phyloP scores from a whole-genome alignment of 169 alveolate genomes.

The Miamiensis avidus region DNA sequence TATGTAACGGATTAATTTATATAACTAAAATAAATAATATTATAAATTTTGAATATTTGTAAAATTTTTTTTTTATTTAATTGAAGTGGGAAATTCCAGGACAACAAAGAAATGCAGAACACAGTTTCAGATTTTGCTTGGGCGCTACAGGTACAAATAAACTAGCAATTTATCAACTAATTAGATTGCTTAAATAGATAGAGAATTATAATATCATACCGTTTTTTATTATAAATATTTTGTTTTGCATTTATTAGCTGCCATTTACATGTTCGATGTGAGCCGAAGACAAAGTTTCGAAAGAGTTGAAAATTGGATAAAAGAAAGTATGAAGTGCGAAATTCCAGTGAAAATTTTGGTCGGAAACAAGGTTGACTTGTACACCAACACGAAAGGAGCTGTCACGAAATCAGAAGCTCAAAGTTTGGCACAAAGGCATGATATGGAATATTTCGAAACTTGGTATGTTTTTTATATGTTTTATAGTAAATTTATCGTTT shows the following conservation, averaged over 20 bases:
- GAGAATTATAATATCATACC: too few species aligned
- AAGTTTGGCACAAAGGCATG: slow-evolving; percentile 82
- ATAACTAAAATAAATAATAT: slow-evolving; percentile 39
- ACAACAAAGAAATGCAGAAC: slow-evolving; percentile 79
- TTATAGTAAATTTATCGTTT: slow-evolving; percentile 32
- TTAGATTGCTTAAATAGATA: too few species aligned
- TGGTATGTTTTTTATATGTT: slow-evolving; percentile 50
- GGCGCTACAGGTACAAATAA: slow-evolving; percentile 64
- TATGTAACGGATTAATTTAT: neutral
- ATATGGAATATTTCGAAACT: slow-evolving; percentile 82
- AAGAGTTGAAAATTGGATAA: slow-evolving; percentile 81
- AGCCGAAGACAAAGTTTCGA: slow-evolving; percentile 81
- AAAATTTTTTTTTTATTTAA: neutral
- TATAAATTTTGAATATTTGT: slow-evolving; percentile 47
- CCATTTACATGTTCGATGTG: slow-evolving; percentile 81
- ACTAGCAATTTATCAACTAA: too few species aligned
- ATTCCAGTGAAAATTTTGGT: slow-evolving; percentile 77
- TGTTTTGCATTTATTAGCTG: too few species aligned
- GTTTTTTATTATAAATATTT: too few species aligned
- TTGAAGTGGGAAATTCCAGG: slow-evolving; percentile 86
- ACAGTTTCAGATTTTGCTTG: slow-evolving; percentile 75
- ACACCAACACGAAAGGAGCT: slow-evolving; percentile 68
- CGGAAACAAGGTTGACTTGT: slow-evolving; percentile 82
- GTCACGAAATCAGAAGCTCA: slow-evolving; percentile 85
- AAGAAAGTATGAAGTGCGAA: slow-evolving; percentile 81